A percentile compares a stretch with the other conserved stretches of the same genome.
These are phyloP conservation scores for Colletotrichum destructivum DNA, from an alignment of 2,329 filamentous ascomycete genomes.

Conservation along the genomic window DNA sequence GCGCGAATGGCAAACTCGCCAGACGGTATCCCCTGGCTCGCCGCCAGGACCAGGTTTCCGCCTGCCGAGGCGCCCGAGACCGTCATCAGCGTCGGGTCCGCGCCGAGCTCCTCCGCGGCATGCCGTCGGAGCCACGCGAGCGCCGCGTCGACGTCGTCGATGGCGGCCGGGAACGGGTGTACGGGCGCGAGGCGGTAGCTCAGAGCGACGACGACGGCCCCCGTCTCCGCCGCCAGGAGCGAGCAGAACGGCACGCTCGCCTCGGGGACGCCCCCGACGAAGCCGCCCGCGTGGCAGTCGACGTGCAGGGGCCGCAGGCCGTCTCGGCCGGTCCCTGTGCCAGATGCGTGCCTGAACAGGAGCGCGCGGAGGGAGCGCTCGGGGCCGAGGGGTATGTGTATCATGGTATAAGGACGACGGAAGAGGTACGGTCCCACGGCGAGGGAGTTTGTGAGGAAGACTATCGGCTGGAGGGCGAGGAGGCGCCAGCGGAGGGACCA, in stretches of 20 bases:
- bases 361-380: constrained; percentile 50
- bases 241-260: constrained; percentile 53
- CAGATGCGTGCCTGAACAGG: constrained; percentile 50
- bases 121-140: constrained; percentile 58
- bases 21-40: constrained; percentile 42
- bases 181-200: constrained; percentile 68
- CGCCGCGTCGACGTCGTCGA: constrained; percentile 63
- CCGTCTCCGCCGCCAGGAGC: constrained; percentile 54
- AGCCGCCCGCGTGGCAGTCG: constrained; percentile 60
- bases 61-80: constrained; percentile 61
- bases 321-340: constrained; percentile 40
- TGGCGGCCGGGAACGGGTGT: constrained; percentile 62
- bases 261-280: constrained; percentile 61
- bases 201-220: constrained; percentile 63
- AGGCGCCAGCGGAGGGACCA: constrained; percentile 59
- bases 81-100: constrained; percentile 58
- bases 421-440: constrained; percentile 55
- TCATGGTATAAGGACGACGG: constrained; percentile 51
- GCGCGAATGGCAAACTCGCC: constrained; percentile 52
- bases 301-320: constrained; percentile 58
- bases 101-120: constrained; percentile 52
- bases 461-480: constrained; percentile 59
- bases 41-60: constrained; percentile 58
- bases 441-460: constrained; percentile 55
- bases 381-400: constrained; percentile 51